Conservation (phyloP, 1,284 basidiomycete genomes). For the Porphyrellus sp. region DNA sequence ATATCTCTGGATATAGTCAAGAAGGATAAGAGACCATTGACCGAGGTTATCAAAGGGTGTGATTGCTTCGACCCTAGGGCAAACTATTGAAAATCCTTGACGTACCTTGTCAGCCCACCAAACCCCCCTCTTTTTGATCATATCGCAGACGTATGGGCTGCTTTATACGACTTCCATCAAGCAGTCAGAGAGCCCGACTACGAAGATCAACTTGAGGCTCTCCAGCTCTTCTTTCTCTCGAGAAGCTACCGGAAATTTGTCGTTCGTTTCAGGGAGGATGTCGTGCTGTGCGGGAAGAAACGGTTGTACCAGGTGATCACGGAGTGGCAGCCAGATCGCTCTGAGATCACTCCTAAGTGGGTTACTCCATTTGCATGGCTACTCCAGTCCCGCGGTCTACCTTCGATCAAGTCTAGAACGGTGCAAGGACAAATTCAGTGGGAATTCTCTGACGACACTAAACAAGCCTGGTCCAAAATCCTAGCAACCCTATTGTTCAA, state of each 20-base stretch:
- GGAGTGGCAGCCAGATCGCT: background rate
- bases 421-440: background rate
- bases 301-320: background rate
- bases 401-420: background rate
- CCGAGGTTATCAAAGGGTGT: background rate
- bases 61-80: background rate
- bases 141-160: background rate
- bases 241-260: background rate
- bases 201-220: background rate
- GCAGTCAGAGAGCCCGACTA: background rate
- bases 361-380: background rate
- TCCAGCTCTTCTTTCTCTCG: background rate
- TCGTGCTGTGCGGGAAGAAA: background rate
- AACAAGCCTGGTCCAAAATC: background rate
- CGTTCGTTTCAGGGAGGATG: background rate
- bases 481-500: background rate
- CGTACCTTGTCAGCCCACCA: background rate
- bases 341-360: background rate
- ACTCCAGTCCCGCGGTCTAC: background rate
- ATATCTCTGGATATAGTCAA: background rate
- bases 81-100: background rate
- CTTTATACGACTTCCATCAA: background rate
- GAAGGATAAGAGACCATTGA: background rate
- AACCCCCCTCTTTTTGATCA: background rate
- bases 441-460: background rate